These are phyloP conservation scores for Aphanoascus verrucosus DNA, from an alignment of 2,329 filamentous ascomycete genomes.

Conservation along the genomic window DNA sequence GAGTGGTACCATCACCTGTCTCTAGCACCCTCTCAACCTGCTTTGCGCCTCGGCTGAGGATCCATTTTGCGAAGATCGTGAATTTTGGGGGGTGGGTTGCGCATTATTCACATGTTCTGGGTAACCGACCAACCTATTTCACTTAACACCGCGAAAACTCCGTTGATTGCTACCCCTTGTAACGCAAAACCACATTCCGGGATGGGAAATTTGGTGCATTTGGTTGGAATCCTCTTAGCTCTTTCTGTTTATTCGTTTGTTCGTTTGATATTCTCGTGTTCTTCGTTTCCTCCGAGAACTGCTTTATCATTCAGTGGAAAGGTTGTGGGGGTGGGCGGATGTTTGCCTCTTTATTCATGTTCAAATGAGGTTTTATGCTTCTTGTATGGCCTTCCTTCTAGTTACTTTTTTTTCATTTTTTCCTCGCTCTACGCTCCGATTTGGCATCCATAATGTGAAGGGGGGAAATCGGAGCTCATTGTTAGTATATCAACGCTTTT, in stretches of 20 bases:
- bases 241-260: too few species aligned
- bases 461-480: background rate
- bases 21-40: too few species aligned
- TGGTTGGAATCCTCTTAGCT: background rate
- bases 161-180: background rate
- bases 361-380: background rate
- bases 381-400: background rate
- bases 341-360: background rate
- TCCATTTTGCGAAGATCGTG: too few species aligned
- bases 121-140: background rate
- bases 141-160: background rate
- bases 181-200: background rate
- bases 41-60: too few species aligned
- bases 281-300: background rate
- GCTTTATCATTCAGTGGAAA: background rate
- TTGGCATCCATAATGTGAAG: too few species aligned
- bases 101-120: background rate
- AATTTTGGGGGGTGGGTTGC: too few species aligned
- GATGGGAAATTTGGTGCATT: constrained; percentile 3
- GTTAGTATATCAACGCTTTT: background rate
- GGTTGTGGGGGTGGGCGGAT: background rate
- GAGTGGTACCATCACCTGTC: too few species aligned
- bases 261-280: background rate
- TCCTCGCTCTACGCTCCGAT: too few species aligned
- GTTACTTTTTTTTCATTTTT: too few species aligned